Conservation (phyloP, 1,284 basidiomycete genomes). For the Ceratobasidium sp. region DNA sequence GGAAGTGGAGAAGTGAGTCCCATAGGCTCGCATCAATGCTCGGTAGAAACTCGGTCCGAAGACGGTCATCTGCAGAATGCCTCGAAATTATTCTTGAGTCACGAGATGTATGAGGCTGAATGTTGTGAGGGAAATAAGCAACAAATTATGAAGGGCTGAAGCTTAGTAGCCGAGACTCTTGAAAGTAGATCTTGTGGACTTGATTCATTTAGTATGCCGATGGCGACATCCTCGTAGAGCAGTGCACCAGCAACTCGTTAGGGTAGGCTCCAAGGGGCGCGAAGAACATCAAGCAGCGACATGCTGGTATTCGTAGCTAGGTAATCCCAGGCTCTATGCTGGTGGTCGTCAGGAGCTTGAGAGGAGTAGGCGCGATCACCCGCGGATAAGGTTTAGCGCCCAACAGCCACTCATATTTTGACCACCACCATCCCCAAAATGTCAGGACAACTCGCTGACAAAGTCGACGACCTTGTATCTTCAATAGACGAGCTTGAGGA, state of each 20-base stretch:
- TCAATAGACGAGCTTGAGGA: conserved; percentile 77
- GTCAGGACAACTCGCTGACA: conserved; percentile 41
- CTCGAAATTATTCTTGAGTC: conserved; percentile 50
- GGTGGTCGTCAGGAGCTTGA: background rate
- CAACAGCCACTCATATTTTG: background rate
- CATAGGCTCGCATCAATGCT: background rate
- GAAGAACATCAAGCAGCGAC: background rate
- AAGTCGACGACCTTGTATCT: conserved; percentile 45
- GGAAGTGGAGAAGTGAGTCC: background rate
- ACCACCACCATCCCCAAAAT: conserved; percentile 4
- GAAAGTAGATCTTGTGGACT: background rate
- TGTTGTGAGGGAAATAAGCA: background rate
- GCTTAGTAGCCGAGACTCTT: background rate
- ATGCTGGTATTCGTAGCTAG: background rate
- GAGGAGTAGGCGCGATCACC: background rate
- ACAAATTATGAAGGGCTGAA: conserved; percentile 18
- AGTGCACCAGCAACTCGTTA: background rate
- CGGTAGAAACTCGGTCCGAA: conserved; percentile 30
- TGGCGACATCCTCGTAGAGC: background rate
- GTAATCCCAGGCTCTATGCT: background rate
- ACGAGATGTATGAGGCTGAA: conserved; percentile 2
- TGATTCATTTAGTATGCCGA: background rate
- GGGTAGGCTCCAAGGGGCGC: too few relatives aligned
- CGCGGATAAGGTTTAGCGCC: conserved; percentile 1
- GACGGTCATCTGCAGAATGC: conserved; percentile 36